A percentile compares a stretch with the other conserved stretches of the same genome.
phyloP scores from a whole-genome alignment of 2,329 filamentous ascomycete species.

The Colletotrichum tanaceti region DNA sequence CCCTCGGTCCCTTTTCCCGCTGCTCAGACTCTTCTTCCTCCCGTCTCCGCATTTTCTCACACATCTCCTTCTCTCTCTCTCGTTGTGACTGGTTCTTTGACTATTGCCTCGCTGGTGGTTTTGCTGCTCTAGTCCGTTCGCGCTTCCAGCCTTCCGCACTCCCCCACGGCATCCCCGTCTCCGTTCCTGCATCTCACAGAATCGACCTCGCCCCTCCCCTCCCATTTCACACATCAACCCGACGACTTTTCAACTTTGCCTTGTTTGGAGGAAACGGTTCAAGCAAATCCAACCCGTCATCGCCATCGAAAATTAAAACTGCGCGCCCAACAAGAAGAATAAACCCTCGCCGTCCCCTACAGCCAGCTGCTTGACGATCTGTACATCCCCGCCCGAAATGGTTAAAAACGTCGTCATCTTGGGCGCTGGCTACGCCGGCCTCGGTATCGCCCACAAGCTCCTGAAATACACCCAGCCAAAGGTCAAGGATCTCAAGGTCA shows the following conservation, averaged over 20 bases:
- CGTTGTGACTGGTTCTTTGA: not conserved
- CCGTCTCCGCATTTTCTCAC: not conserved
- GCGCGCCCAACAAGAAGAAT: not conserved
- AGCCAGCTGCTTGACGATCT: not conserved
- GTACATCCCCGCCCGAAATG: constrained; percentile 11
- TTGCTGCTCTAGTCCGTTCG: constrained; percentile 5
- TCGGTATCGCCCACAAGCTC: constrained; percentile 63
- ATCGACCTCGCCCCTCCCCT: not conserved
- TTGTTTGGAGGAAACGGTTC: not conserved
- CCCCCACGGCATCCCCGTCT: constrained; percentile 35
- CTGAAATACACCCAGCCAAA: constrained; percentile 55
- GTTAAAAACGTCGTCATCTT: constrained; percentile 58
- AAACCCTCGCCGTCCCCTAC: not conserved
- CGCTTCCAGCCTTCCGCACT: constrained; percentile 34
- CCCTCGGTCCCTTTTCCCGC: not conserved
- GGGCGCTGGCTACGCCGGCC: constrained; percentile 60
- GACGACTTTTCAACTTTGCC: constrained; percentile 4
- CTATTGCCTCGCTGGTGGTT: constrained; percentile 1
- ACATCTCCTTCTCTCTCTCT: not conserved
- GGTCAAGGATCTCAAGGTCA: constrained; percentile 54
- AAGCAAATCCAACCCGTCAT: not conserved
- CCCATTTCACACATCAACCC: constrained; percentile 2
- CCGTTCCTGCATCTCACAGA: constrained; percentile 4
- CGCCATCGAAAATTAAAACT: not conserved
- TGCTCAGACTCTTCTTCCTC: not conserved